Conservation (phyloP, 805 yeast species). For the Suhomyces pyralidae region DNA sequence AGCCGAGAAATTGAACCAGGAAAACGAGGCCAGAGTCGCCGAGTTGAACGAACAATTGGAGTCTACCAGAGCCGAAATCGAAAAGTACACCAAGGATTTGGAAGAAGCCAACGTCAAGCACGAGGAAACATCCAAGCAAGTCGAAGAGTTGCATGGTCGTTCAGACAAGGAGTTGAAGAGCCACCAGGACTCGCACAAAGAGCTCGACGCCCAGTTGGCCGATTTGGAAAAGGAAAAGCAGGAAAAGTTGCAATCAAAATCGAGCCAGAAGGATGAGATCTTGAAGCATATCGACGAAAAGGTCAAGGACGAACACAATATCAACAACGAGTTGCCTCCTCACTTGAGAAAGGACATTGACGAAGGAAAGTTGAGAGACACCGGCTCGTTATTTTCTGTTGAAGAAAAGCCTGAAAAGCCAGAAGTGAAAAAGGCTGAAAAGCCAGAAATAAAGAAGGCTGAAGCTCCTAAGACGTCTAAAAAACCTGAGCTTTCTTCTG, state of each 20-base stretch:
- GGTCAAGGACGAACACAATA: slow-evolving; percentile 47
- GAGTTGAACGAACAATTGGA: slow-evolving; percentile 45
- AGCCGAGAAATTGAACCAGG: slow-evolving; percentile 45
- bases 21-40: slow-evolving; percentile 42
- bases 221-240: slow-evolving; percentile 41
- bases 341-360: slow-evolving; percentile 42
- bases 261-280: slow-evolving; percentile 33
- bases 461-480: no score
- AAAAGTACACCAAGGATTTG: slow-evolving; percentile 29
- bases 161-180: slow-evolving; percentile 23
- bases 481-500: slow-evolving; percentile 1
- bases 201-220: slow-evolving; percentile 42
- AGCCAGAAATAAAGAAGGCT: slow-evolving; percentile 1
- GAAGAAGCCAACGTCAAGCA: slow-evolving; percentile 35
- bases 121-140: slow-evolving; percentile 36
- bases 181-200: slow-evolving; percentile 26
- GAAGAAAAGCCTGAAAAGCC: slow-evolving; percentile 16
- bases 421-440: background rate
- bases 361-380: slow-evolving; percentile 36
- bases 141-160: slow-evolving; percentile 31
- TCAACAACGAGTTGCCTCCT: slow-evolving; percentile 50
- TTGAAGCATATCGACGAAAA: slow-evolving; percentile 26
- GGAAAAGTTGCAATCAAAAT: slow-evolving; percentile 35
- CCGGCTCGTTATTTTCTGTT: slow-evolving; percentile 37
- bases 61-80: slow-evolving; percentile 37